phyloP scores from a whole-genome alignment of 805 yeast species.

The Middelhovenomyces tepae region DNA sequence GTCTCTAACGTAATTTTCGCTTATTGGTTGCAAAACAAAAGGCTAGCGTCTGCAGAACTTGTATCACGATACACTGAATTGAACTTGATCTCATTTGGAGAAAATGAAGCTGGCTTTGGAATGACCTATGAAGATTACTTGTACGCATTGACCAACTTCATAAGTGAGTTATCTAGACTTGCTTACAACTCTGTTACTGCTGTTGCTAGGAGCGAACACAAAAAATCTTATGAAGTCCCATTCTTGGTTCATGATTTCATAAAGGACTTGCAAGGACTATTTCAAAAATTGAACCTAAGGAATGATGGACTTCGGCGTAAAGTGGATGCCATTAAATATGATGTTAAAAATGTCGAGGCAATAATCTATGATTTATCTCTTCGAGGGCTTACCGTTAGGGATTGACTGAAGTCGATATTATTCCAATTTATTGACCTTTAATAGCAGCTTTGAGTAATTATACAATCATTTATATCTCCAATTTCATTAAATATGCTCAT shows the following conservation, averaged over 20 bases:
- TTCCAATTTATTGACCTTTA: too few species aligned
- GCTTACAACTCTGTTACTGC: conserved; percentile 22
- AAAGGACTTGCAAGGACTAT: conserved; percentile 22
- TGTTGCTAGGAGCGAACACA: conserved; percentile 9
- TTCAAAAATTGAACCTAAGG: conserved; percentile 22
- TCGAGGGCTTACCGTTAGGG: too few species aligned
- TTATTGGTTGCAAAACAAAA: background rate
- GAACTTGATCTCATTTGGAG: background rate
- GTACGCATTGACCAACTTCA: conserved; percentile 19
- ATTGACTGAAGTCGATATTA: too few species aligned
- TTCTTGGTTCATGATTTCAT: conserved; percentile 15
- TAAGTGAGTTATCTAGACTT: conserved; percentile 22
- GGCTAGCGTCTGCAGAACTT: background rate
- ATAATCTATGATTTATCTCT: conserved; percentile 24
- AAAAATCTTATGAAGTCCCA: conserved; percentile 10
- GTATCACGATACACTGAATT: background rate
- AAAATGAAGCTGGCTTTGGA: background rate
- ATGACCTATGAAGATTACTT: conserved; percentile 23
- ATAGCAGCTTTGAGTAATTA: too few species aligned
- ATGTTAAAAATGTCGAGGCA: conserved; percentile 26
- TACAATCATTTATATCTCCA: too few species aligned
- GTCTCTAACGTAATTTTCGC: background rate
- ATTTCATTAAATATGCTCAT: too few species aligned
- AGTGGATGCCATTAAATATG: conserved; percentile 24
- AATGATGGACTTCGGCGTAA: conserved; percentile 25